phyloP scores from a whole-genome alignment of 441 rosid genomes.

The Brassica hybrid region DNA sequence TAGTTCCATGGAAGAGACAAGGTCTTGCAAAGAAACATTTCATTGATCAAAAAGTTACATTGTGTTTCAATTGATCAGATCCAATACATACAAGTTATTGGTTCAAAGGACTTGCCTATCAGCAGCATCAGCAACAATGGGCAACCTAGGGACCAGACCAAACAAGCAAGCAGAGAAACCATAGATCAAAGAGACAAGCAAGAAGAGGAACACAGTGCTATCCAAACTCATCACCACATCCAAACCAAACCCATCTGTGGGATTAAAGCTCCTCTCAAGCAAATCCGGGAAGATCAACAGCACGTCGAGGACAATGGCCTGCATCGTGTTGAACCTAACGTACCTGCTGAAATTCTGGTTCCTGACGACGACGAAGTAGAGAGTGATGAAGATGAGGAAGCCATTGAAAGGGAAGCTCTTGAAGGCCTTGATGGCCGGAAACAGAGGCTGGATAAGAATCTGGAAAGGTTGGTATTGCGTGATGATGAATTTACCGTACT shows the following conservation, averaged over 20 bases:
- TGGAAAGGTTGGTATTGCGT: slow-evolving; percentile 72
- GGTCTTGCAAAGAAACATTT: not conserved
- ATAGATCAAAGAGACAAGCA: slow-evolving; percentile 82
- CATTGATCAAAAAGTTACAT: slow-evolving; percentile 34
- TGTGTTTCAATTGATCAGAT: too few relatives aligned
- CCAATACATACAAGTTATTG: slow-evolving; percentile 1
- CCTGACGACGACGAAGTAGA: slow-evolving; percentile 92
- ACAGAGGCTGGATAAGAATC: slow-evolving; percentile 69
- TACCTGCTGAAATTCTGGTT: slow-evolving; percentile 84
- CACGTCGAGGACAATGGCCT: too few relatives aligned
- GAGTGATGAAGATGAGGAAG: slow-evolving; percentile 74
- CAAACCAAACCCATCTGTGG: too few relatives aligned
- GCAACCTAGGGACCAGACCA: slow-evolving; percentile 87
- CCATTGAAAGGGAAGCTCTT: slow-evolving; percentile 92
- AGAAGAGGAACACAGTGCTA: slow-evolving; percentile 87
- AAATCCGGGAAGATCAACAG: too few relatives aligned
- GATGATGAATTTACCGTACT: slow-evolving; percentile 81
- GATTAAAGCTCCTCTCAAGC: too few relatives aligned
- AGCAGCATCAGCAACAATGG: slow-evolving; percentile 96
- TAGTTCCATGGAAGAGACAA: not conserved
- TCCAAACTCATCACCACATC: too few relatives aligned
- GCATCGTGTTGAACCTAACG: too few relatives aligned
- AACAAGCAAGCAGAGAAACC: slow-evolving; percentile 84
- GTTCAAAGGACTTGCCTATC: slow-evolving; percentile 75
- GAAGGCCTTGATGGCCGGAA: slow-evolving; percentile 82